phyloP scores from a whole-genome alignment of 176 grass and related monocot genomes.

The Carex littledalei region DNA sequence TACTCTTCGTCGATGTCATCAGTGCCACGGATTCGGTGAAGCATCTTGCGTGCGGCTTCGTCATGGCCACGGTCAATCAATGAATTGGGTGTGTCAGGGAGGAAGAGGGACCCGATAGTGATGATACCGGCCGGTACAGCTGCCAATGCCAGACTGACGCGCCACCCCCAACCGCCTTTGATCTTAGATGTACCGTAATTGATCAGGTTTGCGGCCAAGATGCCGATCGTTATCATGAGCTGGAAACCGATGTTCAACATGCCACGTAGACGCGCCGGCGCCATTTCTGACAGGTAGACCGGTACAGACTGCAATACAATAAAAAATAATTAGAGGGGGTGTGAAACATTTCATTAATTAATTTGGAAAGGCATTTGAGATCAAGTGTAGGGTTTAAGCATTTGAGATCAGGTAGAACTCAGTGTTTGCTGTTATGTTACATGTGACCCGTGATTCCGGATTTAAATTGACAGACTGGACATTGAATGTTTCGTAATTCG shows the following conservation, averaged over 20 bases:
- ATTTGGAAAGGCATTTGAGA: background rate
- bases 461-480: conserved; percentile 19
- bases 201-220: conserved; percentile 72
- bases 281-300: conserved; percentile 94
- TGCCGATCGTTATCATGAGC: conserved; percentile 89
- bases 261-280: conserved; percentile 68
- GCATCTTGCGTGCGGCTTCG: conserved; percentile 54
- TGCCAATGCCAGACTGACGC: conserved; percentile 71
- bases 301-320: conserved; percentile 63
- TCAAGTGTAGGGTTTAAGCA: background rate
- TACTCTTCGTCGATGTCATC: conserved; percentile 75
- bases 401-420: too few species aligned
- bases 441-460: conserved; percentile 5
- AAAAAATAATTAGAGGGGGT: conserved; percentile 1
- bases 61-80: conserved; percentile 71
- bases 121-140: conserved; percentile 81
- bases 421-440: background rate
- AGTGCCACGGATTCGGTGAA: conserved; percentile 75
- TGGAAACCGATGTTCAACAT: conserved; percentile 99
- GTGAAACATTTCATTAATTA: background rate
- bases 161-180: conserved; percentile 74
- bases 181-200: conserved; percentile 89
- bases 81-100: conserved; percentile 92
- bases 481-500: conserved; percentile 3
- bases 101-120: conserved; percentile 72